phyloP scores from a whole-genome alignment of 371 early-diverging fungal genomes.

The Coemansia sp. region DNA sequence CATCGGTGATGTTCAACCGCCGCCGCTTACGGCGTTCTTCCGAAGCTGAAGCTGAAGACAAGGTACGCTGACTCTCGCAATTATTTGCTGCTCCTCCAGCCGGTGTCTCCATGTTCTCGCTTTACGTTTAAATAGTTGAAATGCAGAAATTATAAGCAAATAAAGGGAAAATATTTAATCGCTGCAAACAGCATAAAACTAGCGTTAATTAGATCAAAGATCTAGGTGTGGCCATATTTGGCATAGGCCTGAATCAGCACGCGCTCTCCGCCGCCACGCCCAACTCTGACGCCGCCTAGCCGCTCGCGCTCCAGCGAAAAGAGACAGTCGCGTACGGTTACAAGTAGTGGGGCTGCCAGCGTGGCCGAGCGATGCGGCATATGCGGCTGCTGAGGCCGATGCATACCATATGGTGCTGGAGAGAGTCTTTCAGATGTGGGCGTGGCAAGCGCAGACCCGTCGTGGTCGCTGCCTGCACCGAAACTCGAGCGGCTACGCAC shows the following conservation, averaged over 20 bases:
- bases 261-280: constrained; percentile 57
- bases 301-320: constrained; percentile 70
- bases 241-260: constrained; percentile 64
- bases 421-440: constrained; percentile 15
- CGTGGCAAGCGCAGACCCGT: constrained; percentile 10
- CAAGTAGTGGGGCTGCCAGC: constrained; percentile 53
- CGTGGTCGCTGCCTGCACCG: constrained; percentile 28
- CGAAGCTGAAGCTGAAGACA: background rate
- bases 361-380: constrained; percentile 33
- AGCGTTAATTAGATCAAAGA: background rate
- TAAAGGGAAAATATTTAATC: too few relatives aligned
- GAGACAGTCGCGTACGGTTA: constrained; percentile 71
- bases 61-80: background rate
- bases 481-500: constrained; percentile 36
- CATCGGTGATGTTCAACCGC: constrained; percentile 13
- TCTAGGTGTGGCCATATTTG: constrained; percentile 37
- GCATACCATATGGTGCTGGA: constrained; percentile 5
- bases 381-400: constrained; percentile 17
- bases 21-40: constrained; percentile 3
- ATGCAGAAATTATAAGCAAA: background rate
- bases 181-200: too few relatives aligned
- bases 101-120: background rate
- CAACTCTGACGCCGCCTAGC: constrained; percentile 54
- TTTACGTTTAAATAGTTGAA: background rate
- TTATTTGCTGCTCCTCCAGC: background rate